Percentiles rank a stretch among this genome's conserved stretches.
Evolutionary conservation across 148 eudicot genomes (phyloP).

Genomic region (Rhododendron ferrugineum): DNA sequence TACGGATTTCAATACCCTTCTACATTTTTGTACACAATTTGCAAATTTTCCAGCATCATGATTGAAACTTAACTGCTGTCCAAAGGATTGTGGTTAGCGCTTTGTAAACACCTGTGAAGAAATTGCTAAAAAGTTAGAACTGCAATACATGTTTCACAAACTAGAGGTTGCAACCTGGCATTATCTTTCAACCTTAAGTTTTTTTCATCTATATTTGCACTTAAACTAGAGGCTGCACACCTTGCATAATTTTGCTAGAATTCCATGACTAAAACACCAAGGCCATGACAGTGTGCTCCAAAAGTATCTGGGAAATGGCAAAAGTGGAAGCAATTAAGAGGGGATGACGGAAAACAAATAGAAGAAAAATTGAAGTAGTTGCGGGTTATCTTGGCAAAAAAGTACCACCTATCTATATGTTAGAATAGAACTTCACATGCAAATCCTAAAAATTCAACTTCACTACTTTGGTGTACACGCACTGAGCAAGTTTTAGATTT

Average conservation of each 20-base stretch:
- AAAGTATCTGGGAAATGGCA: neutral
- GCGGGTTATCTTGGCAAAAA: neutral
- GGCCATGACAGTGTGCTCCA: neutral
- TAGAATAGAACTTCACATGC: neutral
- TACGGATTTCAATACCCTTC: neutral
- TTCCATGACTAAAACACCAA: neutral
- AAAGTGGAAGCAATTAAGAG: neutral
- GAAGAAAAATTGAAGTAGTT: neutral
- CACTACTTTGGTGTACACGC: too few relatives aligned
- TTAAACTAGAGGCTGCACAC: neutral
- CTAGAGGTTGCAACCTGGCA: neutral
- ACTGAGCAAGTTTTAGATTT: neutral
- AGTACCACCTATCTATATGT: neutral
- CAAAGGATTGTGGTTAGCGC: neutral
- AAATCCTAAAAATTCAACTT: neutral
- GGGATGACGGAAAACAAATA: neutral
- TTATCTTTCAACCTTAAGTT: neutral
- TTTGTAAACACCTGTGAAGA: neutral
- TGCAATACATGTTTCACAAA: neutral
- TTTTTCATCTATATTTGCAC: neutral
- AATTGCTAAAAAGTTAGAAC: neutral
- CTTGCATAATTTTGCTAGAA: neutral
- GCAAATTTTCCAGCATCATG: too few relatives aligned
- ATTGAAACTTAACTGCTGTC: neutral
- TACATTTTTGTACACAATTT: too few relatives aligned